Evolutionary conservation across 2,329 filamentous ascomycete species (phyloP).

Genomic region (Aspergillus persii): DNA sequence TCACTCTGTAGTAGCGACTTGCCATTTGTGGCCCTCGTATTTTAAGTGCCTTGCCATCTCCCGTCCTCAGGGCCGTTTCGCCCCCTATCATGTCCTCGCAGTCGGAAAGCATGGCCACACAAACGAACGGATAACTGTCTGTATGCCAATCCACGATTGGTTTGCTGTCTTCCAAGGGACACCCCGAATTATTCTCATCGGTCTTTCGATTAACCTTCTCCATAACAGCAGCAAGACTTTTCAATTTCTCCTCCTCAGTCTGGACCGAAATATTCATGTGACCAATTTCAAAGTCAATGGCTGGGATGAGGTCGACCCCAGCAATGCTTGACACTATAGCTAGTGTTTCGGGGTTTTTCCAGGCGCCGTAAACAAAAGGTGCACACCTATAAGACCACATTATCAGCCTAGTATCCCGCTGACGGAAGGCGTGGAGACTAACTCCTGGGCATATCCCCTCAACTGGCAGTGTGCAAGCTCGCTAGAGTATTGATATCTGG

Average conservation of each 20-base stretch:
- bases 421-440: too few species aligned
- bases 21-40: not conserved
- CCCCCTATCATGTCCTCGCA: constrained; percentile 61
- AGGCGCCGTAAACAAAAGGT: constrained; percentile 60
- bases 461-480: too few species aligned
- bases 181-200: too few species aligned
- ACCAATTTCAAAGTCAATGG: constrained; percentile 14
- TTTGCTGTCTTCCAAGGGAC: not conserved
- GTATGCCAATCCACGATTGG: constrained; percentile 38
- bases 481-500: too few species aligned
- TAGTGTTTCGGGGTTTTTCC: constrained; percentile 55
- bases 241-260: too few species aligned
- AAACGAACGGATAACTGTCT: constrained; percentile 65
- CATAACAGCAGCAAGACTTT: too few species aligned
- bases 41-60: constrained; percentile 39
- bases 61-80: constrained; percentile 62
- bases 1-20: not conserved
- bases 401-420: too few species aligned
- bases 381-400: constrained; percentile 45
- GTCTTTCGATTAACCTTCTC: too few species aligned
- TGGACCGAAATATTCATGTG: not conserved
- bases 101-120: constrained; percentile 63
- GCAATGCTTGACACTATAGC: constrained; percentile 56
- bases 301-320: constrained; percentile 58
- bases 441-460: too few species aligned